Base-by-base conservation (phyloP, 495 filamentous ascomycete species). In the Xylaria longipes region DNA sequence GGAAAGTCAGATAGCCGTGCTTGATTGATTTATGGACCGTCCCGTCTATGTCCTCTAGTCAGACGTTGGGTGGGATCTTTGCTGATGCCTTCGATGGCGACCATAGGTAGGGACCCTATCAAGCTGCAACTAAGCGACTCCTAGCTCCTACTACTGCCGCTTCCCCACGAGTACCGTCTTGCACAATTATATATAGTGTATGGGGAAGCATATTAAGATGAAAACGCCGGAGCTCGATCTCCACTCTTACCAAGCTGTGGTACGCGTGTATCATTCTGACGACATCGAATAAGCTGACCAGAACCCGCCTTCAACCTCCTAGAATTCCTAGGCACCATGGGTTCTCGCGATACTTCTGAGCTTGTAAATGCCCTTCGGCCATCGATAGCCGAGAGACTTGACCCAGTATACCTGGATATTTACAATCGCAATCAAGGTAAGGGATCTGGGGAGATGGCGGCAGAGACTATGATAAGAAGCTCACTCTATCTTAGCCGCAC, bases 351-450 rank as follows among this genome's bases (percentile, higher is more conserved):
- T 14, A 62, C 57, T 46, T 14, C 75, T 48, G 65, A 67, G 58
- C 65, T 73, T 15, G 67, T 81, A 2, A 82, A 82, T 67, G 71
- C 76, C 33, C 65, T 82, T 58, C 77, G 76, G 57, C 73, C 77
- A 48, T 76, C 75, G 33, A 43, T 82, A n/a, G 72, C 77, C 41
- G 77, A 75, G 45, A 78, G 70, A 31, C 29, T 81, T 20, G 79
- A 82, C 65, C 79, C 80, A 22, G 62, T 65, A 68, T 82, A 77
- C 69, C 70, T 76, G 41, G 78, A 81, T 68, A 80, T 81, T 66
- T 82, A 81, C 69, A 80, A 68, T 35, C 72, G 73, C 50, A 75
- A 82, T 58, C 80, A 82, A 80, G 79, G 80, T 81, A 75, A 54
- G n/a, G 45, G 29, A 41, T 61, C 65, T 25, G 27, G 3, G 27